phyloP scores from a whole-genome alignment of 1,284 basidiomycete genomes.

The Psilocybe mexicana region DNA sequence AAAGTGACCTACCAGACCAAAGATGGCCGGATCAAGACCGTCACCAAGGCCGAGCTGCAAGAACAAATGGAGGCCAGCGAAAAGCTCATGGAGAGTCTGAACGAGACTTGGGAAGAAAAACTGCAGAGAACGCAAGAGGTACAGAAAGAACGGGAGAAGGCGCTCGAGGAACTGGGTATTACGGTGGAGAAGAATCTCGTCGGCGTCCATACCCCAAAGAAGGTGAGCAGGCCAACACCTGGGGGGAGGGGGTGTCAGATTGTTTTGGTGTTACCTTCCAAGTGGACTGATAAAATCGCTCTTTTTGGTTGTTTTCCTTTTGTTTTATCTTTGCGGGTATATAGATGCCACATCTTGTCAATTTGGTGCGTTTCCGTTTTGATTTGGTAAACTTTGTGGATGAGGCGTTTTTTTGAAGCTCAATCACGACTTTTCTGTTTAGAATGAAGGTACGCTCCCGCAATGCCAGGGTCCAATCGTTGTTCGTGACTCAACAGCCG shows the following conservation, averaged over 20 bases:
- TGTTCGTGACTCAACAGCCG: not conserved
- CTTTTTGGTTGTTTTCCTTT: too few species aligned
- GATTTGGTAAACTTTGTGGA: slow-evolving; percentile 10
- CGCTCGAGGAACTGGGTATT: slow-evolving; percentile 95
- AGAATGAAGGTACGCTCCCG: slow-evolving; percentile 76
- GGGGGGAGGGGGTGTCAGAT: too few species aligned
- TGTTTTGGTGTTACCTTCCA: too few species aligned
- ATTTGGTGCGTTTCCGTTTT: slow-evolving; percentile 63
- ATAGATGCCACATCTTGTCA: slow-evolving; percentile 93
- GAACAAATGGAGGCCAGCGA: slow-evolving; percentile 97
- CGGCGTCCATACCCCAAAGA: slow-evolving; percentile 99
- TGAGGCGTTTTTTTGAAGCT: slow-evolving; percentile 13
- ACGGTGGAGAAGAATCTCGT: slow-evolving; percentile 95
- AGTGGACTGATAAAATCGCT: too few species aligned
- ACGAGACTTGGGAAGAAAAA: slow-evolving; percentile 99
- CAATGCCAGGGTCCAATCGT: not conserved
- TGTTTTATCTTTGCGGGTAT: slow-evolving; percentile 6
- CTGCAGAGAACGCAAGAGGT: slow-evolving; percentile 90
- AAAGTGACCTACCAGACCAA: slow-evolving; percentile 94
- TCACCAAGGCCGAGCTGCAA: slow-evolving; percentile 95
- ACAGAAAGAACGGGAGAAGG: slow-evolving; percentile 95
- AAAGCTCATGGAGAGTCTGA: slow-evolving; percentile 94
- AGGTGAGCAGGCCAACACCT: slow-evolving; percentile 43
- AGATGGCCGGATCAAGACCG: slow-evolving; percentile 91
- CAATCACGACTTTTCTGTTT: slow-evolving; percentile 18